These are phyloP conservation scores for Colletotrichum sp. DNA, from an alignment of 2,329 filamentous ascomycete species.

Conservation along the genomic window DNA sequence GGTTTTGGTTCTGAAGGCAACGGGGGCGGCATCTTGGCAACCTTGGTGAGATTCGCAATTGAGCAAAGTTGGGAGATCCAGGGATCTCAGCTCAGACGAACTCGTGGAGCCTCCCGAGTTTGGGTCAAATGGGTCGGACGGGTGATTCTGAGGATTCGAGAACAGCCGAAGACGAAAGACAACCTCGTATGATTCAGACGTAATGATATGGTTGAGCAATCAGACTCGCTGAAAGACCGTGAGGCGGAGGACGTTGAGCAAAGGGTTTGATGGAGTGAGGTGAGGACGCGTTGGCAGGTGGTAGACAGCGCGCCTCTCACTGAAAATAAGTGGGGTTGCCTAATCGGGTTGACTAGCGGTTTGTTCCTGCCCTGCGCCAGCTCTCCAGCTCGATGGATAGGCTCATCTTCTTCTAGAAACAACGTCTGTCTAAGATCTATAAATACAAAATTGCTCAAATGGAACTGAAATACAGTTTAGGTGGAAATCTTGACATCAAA, in stretches of 20 bases:
- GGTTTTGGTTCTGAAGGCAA: not conserved
- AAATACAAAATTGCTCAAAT: not conserved
- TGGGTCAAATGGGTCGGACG: not conserved
- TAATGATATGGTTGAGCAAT: not conserved
- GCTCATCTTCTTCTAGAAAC: not conserved
- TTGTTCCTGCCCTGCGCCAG: not conserved
- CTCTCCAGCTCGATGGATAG: not conserved
- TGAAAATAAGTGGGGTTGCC: not conserved
- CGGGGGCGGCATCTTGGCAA: not conserved
- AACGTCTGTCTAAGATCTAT: not conserved
- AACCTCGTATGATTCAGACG: not conserved
- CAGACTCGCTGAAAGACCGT: not conserved
- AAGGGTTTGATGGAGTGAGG: not conserved
- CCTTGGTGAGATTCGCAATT: not conserved
- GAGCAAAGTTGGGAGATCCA: not conserved
- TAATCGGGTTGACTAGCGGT: not conserved
- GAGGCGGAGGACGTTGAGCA: not conserved
- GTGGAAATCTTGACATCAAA: not conserved
- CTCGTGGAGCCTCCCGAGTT: not conserved
- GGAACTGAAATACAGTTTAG: not conserved
- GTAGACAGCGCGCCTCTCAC: not conserved
- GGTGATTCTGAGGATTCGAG: not conserved
- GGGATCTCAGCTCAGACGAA: not conserved
- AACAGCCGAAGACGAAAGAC: not conserved
- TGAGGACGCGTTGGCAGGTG: conserved; percentile 1